phyloP scores from a whole-genome alignment of 768 basidiomycete species.

The Panellus pusillus region DNA sequence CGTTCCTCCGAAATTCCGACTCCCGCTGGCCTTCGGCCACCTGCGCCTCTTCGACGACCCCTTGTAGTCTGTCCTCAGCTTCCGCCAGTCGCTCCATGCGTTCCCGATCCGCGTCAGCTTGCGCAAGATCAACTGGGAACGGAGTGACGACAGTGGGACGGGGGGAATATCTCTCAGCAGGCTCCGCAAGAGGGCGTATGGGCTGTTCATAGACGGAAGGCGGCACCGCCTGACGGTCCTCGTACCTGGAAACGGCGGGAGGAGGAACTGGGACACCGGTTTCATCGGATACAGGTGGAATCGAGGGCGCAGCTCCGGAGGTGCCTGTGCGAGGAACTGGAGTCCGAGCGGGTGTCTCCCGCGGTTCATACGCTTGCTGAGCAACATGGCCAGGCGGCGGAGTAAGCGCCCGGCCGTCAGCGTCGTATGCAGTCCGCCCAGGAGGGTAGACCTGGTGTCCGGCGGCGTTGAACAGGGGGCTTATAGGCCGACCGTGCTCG shows the following conservation, averaged over 20 bases:
- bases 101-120: slow-evolving; percentile 49
- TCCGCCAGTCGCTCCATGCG: slow-evolving; percentile 59
- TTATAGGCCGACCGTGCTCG: slow-evolving; percentile 2
- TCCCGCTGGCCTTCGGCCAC: slow-evolving; percentile 68
- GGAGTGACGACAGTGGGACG: slow-evolving; percentile 34
- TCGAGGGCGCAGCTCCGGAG: not conserved
- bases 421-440: slow-evolving; percentile 8
- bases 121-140: slow-evolving; percentile 35
- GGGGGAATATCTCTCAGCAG: slow-evolving; percentile 25
- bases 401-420: slow-evolving; percentile 3
- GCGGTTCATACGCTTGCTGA: slow-evolving; percentile 3
- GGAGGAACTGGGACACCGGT: not conserved
- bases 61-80: slow-evolving; percentile 49
- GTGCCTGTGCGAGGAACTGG: not conserved
- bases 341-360: not conserved
- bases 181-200: slow-evolving; percentile 10
- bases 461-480: slow-evolving; percentile 1
- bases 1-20: slow-evolving; percentile 58
- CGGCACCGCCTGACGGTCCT: not conserved
- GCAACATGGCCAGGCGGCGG: not conserved
- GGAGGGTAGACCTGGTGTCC: slow-evolving; percentile 7
- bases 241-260: not conserved
- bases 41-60: slow-evolving; percentile 48
- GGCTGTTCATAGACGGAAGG: not conserved
- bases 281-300: slow-evolving; percentile 2